phyloP scores from a whole-genome alignment of 306 rosid species.

The Medicago ruthenica region DNA sequence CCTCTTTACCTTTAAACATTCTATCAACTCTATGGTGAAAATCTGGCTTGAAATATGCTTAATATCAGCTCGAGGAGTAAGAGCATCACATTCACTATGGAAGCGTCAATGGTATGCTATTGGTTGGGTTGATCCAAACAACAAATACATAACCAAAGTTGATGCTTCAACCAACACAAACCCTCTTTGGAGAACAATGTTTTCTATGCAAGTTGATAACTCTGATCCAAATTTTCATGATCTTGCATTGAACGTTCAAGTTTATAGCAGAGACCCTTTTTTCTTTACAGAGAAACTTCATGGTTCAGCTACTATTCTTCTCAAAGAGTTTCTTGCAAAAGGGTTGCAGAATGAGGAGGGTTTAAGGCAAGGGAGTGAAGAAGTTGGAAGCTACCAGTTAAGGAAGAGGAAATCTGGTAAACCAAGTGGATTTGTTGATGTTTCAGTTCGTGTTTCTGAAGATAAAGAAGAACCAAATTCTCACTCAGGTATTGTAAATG shows the following conservation, averaged over 20 bases:
- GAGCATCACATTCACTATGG: slow-evolving; percentile 64
- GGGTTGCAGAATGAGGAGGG: slow-evolving; percentile 44
- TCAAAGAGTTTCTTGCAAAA: slow-evolving; percentile 75
- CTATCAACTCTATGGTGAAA: slow-evolving; percentile 55
- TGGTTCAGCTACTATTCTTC: slow-evolving; percentile 71
- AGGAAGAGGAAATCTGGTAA: slow-evolving; percentile 67
- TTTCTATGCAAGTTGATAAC: slow-evolving; percentile 63
- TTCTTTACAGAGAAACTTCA: slow-evolving; percentile 77
- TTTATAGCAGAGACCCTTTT: slow-evolving; percentile 75
- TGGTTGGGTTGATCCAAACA: slow-evolving; percentile 76
- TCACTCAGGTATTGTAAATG: slow-evolving; percentile 49
- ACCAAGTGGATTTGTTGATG: slow-evolving; percentile 75
- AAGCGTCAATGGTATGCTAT: slow-evolving; percentile 90
- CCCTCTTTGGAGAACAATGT: slow-evolving; percentile 84
- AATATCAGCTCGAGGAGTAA: slow-evolving; percentile 80
- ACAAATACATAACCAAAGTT: slow-evolving; percentile 72
- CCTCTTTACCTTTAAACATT: neutral
- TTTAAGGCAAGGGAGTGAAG: slow-evolving; percentile 56
- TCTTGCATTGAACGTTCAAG: slow-evolving; percentile 65
- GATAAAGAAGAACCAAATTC: slow-evolving; percentile 59
- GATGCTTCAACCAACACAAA: slow-evolving; percentile 77
- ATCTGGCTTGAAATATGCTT: slow-evolving; percentile 73
- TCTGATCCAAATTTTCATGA: slow-evolving; percentile 54
- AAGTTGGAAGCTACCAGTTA: slow-evolving; percentile 77
- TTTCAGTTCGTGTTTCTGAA: slow-evolving; percentile 66